A percentile compares a stretch with the other conserved stretches of the same genome.
Conservation (phyloP, 1,284 basidiomycete genomes). For the Prillingera fragicola region DNA sequence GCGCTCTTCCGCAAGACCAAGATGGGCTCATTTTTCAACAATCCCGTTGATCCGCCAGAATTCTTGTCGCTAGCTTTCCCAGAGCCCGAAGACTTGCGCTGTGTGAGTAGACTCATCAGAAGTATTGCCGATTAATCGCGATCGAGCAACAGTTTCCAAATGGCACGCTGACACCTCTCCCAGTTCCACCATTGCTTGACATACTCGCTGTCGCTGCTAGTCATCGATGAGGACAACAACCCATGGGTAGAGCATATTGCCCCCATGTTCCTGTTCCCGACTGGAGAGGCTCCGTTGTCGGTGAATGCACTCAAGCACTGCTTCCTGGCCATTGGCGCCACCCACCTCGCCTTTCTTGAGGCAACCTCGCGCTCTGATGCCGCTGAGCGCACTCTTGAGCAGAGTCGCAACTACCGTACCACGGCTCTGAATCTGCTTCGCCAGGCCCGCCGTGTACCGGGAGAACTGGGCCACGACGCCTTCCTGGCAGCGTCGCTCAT, state of each 20-base stretch:
- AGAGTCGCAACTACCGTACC: slow-evolving; percentile 23
- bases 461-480: slow-evolving; percentile 28
- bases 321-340: slow-evolving; percentile 36
- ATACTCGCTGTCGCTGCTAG: slow-evolving; percentile 38
- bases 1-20: slow-evolving; percentile 35
- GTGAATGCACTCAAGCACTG: slow-evolving; percentile 28
- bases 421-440: slow-evolving; percentile 26
- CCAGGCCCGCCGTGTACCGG: slow-evolving; percentile 18
- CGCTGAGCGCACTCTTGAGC: slow-evolving; percentile 16
- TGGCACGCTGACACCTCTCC: not conserved
- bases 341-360: slow-evolving; percentile 21
- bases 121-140: too few species aligned
- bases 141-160: too few species aligned
- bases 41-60: slow-evolving; percentile 32
- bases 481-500: slow-evolving; percentile 29
- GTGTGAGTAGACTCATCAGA: slow-evolving; percentile 25
- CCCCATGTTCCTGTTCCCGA: slow-evolving; percentile 35
- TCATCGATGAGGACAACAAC: slow-evolving; percentile 37
- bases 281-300: slow-evolving; percentile 24
- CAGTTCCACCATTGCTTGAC: slow-evolving; percentile 43
- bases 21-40: slow-evolving; percentile 38
- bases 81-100: slow-evolving; percentile 31
- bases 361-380: slow-evolving; percentile 4
- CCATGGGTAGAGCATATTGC: slow-evolving; percentile 38
- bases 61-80: slow-evolving; percentile 33